Base-by-base conservation (phyloP, 352 stramenopile species). In the Thraustochytrium striatum region DNA sequence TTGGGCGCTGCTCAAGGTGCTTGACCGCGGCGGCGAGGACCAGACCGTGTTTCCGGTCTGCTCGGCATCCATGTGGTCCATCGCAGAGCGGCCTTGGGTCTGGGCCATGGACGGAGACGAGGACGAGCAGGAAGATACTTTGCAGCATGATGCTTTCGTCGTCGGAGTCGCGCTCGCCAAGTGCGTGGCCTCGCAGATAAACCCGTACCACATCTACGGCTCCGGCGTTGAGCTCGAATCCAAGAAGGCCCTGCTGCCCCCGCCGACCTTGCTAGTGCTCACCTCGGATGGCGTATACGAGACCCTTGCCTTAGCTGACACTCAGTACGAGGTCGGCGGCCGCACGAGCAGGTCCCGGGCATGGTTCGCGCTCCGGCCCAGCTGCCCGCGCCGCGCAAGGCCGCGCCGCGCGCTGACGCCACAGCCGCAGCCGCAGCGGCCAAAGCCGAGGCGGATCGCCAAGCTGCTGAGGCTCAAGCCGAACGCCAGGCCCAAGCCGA, bases 221-320 rank as follows among this genome's bases (percentile, higher is more conserved):
- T 41, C 44, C 2, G 65, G 36, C 8, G 65, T 39, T 5, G 65
- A 75, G 65, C 65, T 75, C 35, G 65, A 75, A 2, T 58, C 43
- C 2, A 75, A 75, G 65, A 39, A 39, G 7, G 30, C 43, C 35
- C 61, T 75, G 41, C 2, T 32, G 9, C 44, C 65, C 9, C 65
- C 65, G 5, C 65, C 65, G 16, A 61, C 44, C n/a, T 8, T 75
- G 5, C 33, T 75, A 1, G 36, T 75, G 0, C 21, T 9, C 65
- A 75, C 44, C 50, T 55, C 19, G 9, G 65, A 75, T 25, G 65
- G 65, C 9, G 36, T 75, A n/a, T 38, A 61, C 16, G 52, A 58
- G 50, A 30, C 41, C 25, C 44, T 75, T 61, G 65, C 65, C 19
- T 30, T 75, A n/a, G 65, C 65, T 9, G 65, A 75, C 32, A 75